These are phyloP conservation scores for Sphaceloma murrayae DNA, from an alignment of 2,329 filamentous ascomycete genomes.

Conservation along the genomic window DNA sequence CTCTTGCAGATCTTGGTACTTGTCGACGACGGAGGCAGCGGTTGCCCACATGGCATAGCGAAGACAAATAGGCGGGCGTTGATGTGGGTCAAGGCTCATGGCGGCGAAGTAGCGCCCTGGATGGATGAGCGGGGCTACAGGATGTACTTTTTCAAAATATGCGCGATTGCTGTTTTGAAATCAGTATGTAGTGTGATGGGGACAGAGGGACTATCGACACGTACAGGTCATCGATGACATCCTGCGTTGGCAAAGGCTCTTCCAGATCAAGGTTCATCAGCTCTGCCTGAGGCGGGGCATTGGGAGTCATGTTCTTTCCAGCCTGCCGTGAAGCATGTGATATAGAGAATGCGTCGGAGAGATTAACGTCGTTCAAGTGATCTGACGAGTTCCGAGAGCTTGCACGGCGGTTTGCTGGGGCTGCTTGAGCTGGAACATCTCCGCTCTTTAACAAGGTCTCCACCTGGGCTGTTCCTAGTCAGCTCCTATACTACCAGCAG, in stretches of 20 bases:
- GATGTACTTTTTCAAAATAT: constrained; percentile 85
- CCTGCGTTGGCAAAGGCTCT: constrained; percentile 67
- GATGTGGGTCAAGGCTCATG: constrained; percentile 77
- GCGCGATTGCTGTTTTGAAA: constrained; percentile 55
- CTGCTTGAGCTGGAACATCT: background rate
- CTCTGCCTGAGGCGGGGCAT: constrained; percentile 62
- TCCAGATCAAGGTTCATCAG: constrained; percentile 73
- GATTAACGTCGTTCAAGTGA: constrained; percentile 2
- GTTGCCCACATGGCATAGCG: constrained; percentile 95
- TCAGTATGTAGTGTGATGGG: background rate
- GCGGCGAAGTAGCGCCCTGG: constrained; percentile 76
- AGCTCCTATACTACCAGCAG: constrained; percentile 17
- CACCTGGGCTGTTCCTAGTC: constrained; percentile 52
- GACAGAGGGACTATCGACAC: constrained; percentile 22
- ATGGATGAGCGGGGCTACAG: constrained; percentile 80
- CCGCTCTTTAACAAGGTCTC: constrained; percentile 82
- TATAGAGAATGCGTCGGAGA: constrained; percentile 2
- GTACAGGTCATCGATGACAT: constrained; percentile 78
- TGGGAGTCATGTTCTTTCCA: constrained; percentile 17
- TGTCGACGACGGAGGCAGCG: constrained; percentile 76
- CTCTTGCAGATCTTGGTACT: constrained; percentile 67
- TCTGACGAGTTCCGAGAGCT: constrained; percentile 4
- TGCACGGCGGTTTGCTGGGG: background rate
- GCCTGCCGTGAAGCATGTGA: constrained; percentile 1
- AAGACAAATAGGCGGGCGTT: constrained; percentile 76